phyloP scores from a whole-genome alignment of 352 stramenopile genomes.

The Proteromonas lacertae region DNA sequence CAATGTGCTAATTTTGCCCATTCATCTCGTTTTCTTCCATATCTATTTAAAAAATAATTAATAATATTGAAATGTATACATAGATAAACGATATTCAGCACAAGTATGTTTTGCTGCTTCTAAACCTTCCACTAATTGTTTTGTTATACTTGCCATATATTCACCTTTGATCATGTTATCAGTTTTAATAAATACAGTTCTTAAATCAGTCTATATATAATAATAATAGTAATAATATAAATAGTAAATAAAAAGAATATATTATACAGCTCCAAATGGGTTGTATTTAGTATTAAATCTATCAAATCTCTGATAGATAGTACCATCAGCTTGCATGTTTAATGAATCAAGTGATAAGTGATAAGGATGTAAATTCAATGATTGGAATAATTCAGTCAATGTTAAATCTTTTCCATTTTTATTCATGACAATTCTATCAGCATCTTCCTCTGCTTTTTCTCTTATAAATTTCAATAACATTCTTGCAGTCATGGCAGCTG shows the following conservation, averaged over 20 bases:
- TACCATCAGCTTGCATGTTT: constrained; percentile 94
- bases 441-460: constrained; percentile 39
- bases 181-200: constrained; percentile 94
- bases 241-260: neutral
- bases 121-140: constrained; percentile 22
- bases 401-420: constrained; percentile 73
- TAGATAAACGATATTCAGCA: constrained; percentile 64
- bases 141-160: constrained; percentile 13
- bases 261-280: constrained; percentile 21
- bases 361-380: constrained; percentile 65
- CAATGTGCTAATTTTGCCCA: constrained; percentile 79
- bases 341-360: constrained; percentile 92
- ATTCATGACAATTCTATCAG: constrained; percentile 54
- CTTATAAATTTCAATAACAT: constrained; percentile 48
- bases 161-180: constrained; percentile 78
- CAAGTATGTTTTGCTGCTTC: constrained; percentile 62
- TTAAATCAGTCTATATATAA: constrained; percentile 36
- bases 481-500: constrained; percentile 75
- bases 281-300: constrained; percentile 98
- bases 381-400: constrained; percentile 40
- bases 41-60: too few species aligned
- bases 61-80: constrained; percentile 25
- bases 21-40: constrained; percentile 37
- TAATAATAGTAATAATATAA: neutral
- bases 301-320: constrained; percentile 90